Evolutionary conservation across 345 rosid genomes (phyloP), one percentile per base, ranked within the genome.

Genomic region (Punica granatum): DNA sequence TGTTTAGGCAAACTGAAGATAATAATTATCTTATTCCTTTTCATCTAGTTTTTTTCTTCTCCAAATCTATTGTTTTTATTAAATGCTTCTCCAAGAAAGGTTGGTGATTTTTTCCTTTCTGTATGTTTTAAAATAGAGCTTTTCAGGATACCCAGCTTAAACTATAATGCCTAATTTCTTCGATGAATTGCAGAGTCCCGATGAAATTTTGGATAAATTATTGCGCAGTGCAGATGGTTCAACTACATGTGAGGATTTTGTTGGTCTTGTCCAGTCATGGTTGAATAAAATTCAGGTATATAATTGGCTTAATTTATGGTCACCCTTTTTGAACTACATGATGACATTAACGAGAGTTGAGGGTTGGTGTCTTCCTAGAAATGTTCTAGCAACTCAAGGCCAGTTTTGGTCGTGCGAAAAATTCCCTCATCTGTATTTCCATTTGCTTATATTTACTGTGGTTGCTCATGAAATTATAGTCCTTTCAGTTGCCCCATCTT

Each of bases 221-320:
- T 84, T 92, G 53, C 66, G 23, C 48, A 86, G 92, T 68, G 75
- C 60, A 69, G 89, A 91, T 85, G 93, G 93, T 39, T 79, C 88
- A 61, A 69, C 63, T 70, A 81, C 74, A 60, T 89, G 96, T 73
- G 92, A 89, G 80, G 98, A 94, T 79, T 91, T 94, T 73, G 93
- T 91, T 65, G 64, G 73, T 73, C 81, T 86, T 67, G 99, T 81
- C 53, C 96, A 88, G 79, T 72, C 81, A 59, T 89, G 98, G 92
- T 64, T 89, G 72, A 78, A 70, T 69, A 94, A 88, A 79, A 84
- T 91, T 69, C 82, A 91, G 98, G 99, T 91, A 19, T 35, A 23
- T 36, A 13, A n/a, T n/a, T n/a, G n/a, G n/a, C n/a, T n/a, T n/a
- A n/a, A n/a, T n/a, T n/a, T n/a, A n/a, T n/a, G n/a, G n/a, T n/a